A percentile compares a stretch with the other conserved stretches of the same genome.
These are phyloP conservation scores for Chondrus crispus DNA, from an alignment of 23 red algal genomes.

Conservation along the genomic window DNA sequence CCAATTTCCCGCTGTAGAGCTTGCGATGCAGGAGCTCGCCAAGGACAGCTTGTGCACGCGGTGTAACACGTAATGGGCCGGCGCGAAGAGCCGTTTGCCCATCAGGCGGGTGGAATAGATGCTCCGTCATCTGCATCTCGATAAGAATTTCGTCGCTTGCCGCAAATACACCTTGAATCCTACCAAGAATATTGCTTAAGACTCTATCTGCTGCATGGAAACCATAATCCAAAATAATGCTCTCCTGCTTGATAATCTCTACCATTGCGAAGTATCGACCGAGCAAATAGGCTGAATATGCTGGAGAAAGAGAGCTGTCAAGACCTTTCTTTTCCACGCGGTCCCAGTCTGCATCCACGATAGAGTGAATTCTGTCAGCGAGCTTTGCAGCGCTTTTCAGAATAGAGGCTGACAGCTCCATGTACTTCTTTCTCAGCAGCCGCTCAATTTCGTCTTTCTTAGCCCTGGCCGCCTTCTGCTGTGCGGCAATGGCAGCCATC, in stretches of 20 bases:
- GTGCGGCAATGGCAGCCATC: background rate
- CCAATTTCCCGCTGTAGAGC: constrained; percentile 44
- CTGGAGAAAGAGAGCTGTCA: background rate
- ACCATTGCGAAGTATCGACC: constrained; percentile 51
- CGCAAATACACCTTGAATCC: constrained; percentile 44
- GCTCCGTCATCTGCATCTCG: constrained; percentile 54
- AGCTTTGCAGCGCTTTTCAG: constrained; percentile 69
- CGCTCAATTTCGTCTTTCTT: constrained; percentile 44
- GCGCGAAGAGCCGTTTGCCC: background rate
- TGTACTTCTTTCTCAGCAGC: constrained; percentile 46
- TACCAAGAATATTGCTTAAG: constrained; percentile 60
- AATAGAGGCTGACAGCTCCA: constrained; percentile 23
- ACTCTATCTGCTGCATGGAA: constrained; percentile 65
- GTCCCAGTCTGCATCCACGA: constrained; percentile 30
- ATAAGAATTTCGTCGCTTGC: constrained; percentile 44
- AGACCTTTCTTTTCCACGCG: constrained; percentile 15
- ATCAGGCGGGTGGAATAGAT: constrained; percentile 29
- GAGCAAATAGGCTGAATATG: constrained; percentile 66
- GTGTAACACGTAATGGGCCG: constrained; percentile 34
- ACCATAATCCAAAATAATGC: constrained; percentile 55
- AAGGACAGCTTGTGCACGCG: constrained; percentile 44
- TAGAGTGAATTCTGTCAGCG: constrained; percentile 41
- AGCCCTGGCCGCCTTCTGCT: background rate
- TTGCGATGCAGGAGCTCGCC: constrained; percentile 53
- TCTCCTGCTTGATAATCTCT: constrained; percentile 50